Evolutionary conservation across 2,329 filamentous ascomycete genomes (phyloP).

Genomic region (Ophidiomyces ophidiicola): DNA sequence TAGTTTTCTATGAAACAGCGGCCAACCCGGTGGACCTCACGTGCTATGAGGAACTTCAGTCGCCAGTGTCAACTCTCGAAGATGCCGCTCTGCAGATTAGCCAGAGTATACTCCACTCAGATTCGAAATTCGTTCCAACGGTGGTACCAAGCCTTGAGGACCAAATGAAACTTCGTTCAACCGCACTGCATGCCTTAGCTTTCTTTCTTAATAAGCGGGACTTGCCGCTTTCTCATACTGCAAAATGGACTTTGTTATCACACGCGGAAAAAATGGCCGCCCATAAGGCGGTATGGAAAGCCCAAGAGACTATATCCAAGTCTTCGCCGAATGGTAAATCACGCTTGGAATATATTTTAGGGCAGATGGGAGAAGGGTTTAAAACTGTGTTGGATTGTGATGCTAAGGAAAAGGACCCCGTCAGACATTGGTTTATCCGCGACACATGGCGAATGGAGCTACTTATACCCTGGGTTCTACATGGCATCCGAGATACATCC

Average conservation of each 20-base stretch:
- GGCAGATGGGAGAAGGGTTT: constrained; percentile 62
- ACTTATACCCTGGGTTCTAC: constrained; percentile 66
- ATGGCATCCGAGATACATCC: constrained; percentile 61
- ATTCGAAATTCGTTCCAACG: constrained; percentile 59
- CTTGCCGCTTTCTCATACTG: constrained; percentile 51
- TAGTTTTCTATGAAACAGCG: constrained; percentile 73
- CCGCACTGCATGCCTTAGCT: constrained; percentile 64
- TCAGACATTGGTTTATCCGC: constrained; percentile 77
- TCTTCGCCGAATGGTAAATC: constrained; percentile 52
- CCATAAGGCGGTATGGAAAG: constrained; percentile 65
- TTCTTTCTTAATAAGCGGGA: constrained; percentile 53
- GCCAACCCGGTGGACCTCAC: constrained; percentile 83
- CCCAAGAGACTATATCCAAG: constrained; percentile 58
- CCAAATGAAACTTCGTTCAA: constrained; percentile 61
- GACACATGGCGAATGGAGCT: constrained; percentile 61
- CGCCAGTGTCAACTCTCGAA: constrained; percentile 58
- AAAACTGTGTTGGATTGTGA: constrained; percentile 55
- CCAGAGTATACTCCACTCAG: constrained; percentile 66
- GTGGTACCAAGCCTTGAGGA: constrained; percentile 66
- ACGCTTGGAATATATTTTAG: constrained; percentile 61
- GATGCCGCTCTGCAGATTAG: constrained; percentile 68
- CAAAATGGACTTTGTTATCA: constrained; percentile 71
- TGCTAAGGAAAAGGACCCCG: constrained; percentile 59
- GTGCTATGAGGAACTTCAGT: constrained; percentile 52
- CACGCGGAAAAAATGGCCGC: constrained; percentile 83